phyloP scores from a whole-genome alignment of 768 basidiomycete genomes.

The Naganishia kalamii region DNA sequence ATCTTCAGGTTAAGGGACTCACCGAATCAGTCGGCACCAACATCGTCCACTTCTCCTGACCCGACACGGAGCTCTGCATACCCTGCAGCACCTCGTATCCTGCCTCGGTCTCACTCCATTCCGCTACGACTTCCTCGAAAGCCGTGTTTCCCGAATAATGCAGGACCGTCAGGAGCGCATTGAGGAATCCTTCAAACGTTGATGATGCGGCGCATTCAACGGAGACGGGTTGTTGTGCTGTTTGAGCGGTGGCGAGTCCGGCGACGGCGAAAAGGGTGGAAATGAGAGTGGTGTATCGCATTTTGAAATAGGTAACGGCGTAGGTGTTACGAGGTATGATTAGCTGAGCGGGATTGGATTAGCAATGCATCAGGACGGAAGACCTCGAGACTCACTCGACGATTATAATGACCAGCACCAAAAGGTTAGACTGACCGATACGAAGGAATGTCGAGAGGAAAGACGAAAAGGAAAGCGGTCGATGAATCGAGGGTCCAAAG shows the following conservation, averaged over 20 bases:
- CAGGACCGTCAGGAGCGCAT: slow-evolving; percentile 21
- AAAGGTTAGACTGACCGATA: background rate
- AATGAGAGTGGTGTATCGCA: slow-evolving; percentile 15
- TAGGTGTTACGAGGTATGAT: background rate
- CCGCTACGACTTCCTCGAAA: slow-evolving; percentile 21
- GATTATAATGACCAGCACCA: slow-evolving; percentile 18
- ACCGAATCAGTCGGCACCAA: slow-evolving; percentile 19
- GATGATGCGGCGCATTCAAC: slow-evolving; percentile 17
- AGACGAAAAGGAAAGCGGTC: too few species aligned
- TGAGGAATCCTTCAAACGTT: slow-evolving; percentile 20
- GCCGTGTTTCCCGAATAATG: slow-evolving; percentile 15
- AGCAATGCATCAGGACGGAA: background rate
- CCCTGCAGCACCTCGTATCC: slow-evolving; percentile 24
- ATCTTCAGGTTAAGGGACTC: slow-evolving; percentile 1
- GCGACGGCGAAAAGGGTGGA: slow-evolving; percentile 5
- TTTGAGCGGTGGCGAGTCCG: slow-evolving; percentile 9
- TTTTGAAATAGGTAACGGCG: background rate
- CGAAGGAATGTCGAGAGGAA: background rate
- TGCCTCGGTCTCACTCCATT: slow-evolving; percentile 14
- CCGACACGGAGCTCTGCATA: background rate
- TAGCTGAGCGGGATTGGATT: slow-evolving; percentile 1
- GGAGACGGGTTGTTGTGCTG: background rate
- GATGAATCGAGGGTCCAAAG: background rate
- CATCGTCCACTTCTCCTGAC: slow-evolving; percentile 12
- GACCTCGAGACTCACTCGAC: slow-evolving; percentile 10